Base-by-base conservation (phyloP, 2,329 filamentous ascomycete genomes). In the Chlorencoelia australis region DNA sequence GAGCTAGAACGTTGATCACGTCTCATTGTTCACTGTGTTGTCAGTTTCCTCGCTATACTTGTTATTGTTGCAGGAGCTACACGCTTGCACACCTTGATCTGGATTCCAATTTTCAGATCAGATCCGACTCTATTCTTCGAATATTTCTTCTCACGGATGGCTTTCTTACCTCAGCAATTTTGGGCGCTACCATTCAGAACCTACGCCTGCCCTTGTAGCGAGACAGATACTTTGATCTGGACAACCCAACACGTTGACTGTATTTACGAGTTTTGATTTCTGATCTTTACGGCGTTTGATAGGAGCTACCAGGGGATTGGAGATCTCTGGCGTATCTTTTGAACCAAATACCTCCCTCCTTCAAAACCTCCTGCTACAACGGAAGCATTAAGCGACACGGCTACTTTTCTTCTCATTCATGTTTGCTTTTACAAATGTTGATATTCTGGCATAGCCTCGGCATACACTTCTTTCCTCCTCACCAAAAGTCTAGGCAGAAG, bases 1-100 rank as follows among this genome's bases (percentile, higher is more conserved):
- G 64, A 68, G 47, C 63, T 79, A 46, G 67, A 73, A 41, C 52
- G 52, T 20, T 53, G 38, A 48, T n/a, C n/a, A n/a, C n/a, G n/a
- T n/a, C 21, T 24, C 21, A 24, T 35, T 42, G 21, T 39, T 29
- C 7, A 7, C 7, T n/a, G n/a, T n/a, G n/a, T n/a, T n/a, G n/a
- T n/a, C n/a, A n/a, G n/a, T n/a, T n/a, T n/a, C n/a, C n/a, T n/a
- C n/a, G n/a, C n/a, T n/a, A n/a, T n/a, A n/a, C n/a, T n/a, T n/a
- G n/a, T n/a, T n/a, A n/a, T n/a, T n/a, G n/a, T n/a, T n/a, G n/a
- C n/a, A n/a, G n/a, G n/a, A n/a, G n/a, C n/a, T n/a, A n/a, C n/a
- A n/a, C n/a, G n/a, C n/a, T n/a, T n/a, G n/a, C n/a, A n/a, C n/a
- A n/a, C n/a, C n/a, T n/a, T n/a, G n/a, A n/a, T n/a, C n/a, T n/a